Percentiles rank a stretch among this genome's conserved stretches.
Evolutionary conservation across 1,284 basidiomycete genomes (phyloP).

Genomic region (Malassezia psittaci): DNA sequence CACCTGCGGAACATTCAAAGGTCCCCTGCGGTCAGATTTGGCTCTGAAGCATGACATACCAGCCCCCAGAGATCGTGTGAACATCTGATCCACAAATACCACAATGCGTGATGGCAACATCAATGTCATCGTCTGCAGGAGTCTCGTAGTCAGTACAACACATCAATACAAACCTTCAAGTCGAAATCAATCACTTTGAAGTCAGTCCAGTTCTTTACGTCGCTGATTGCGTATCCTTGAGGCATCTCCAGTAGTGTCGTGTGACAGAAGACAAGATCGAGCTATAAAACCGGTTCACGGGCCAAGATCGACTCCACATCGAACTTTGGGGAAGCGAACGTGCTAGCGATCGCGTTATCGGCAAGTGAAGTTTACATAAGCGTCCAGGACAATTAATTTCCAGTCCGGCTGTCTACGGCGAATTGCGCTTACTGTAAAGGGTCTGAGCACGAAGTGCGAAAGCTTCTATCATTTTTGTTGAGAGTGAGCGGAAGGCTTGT

Average conservation of each 20-base stretch:
- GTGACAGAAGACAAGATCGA: background rate
- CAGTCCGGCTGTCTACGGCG: no score
- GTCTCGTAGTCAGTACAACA: conserved; percentile 6
- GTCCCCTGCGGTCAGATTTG: conserved; percentile 19
- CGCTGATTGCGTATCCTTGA: conserved; percentile 41
- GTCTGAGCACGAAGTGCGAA: conserved; percentile 68
- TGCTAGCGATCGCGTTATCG: no score
- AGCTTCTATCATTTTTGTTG: conserved; percentile 76
- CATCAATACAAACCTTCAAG: conserved; percentile 26
- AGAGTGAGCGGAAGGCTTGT: conserved; percentile 74
- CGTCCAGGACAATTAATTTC: no score
- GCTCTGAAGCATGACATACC: conserved; percentile 7
- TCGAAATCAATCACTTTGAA: conserved; percentile 45
- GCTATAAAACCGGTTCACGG: no score
- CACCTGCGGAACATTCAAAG: conserved; percentile 40
- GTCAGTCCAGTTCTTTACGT: conserved; percentile 45
- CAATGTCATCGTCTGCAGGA: conserved; percentile 37
- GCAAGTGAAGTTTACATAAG: no score
- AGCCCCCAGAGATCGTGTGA: conserved; percentile 41
- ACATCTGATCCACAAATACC: conserved; percentile 34
- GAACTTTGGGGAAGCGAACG: no score
- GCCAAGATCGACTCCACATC: no score
- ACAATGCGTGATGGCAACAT: conserved; percentile 39
- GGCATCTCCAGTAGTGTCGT: conserved; percentile 17
- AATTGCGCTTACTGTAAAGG: conserved; percentile 6